Base-by-base conservation (phyloP, 2,329 filamentous ascomycete genomes). In the Alternaria panax region DNA sequence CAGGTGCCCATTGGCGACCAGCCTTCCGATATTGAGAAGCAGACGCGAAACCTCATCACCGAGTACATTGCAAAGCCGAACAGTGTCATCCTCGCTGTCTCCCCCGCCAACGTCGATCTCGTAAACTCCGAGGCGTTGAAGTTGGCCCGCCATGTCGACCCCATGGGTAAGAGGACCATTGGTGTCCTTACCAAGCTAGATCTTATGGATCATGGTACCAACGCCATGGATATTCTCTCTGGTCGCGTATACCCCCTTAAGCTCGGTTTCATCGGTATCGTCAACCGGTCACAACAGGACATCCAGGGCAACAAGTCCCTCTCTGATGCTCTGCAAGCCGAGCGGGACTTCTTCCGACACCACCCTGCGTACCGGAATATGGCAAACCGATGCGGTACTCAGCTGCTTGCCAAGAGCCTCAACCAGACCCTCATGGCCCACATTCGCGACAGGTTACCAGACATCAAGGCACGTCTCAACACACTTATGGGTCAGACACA, bases 401-500 rank as follows among this genome's bases (percentile, higher is more conserved):
- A 96, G 59, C 98, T 91, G 74, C 83, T 99, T 56, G 95, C 95
- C 51, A 97, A 95, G 82, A 97, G 92, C 14, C 85, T 99, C 62
- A 99, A 98, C 80, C 90, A 90, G 42, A 99, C 95, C 12, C 85
- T 99, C 65, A 98, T 99, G 95, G 82, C 88, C 22, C 95, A 99
- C 75, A 99, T 99, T 75, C 91, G 95, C 61, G 95, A 99, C 77
- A 88, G 95, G 46, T 83, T 99, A 70, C 95, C 95, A 28, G 95
- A 99, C 78, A 99, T 99, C 83, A 99, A 99, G 81, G 95, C 95
- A 50, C 90, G 95, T 55, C 85, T 99, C 62, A 99, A 99, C 79
- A 99, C 95, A 1, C 83, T 99, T 51, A 99, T 99, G 95, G 95
- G 95, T n/a, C 95, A 99, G 80, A 98, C 95, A 48, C 95, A 99